phyloP scores from a whole-genome alignment of 257 asterid species.

The Thymus mandschuricus region DNA sequence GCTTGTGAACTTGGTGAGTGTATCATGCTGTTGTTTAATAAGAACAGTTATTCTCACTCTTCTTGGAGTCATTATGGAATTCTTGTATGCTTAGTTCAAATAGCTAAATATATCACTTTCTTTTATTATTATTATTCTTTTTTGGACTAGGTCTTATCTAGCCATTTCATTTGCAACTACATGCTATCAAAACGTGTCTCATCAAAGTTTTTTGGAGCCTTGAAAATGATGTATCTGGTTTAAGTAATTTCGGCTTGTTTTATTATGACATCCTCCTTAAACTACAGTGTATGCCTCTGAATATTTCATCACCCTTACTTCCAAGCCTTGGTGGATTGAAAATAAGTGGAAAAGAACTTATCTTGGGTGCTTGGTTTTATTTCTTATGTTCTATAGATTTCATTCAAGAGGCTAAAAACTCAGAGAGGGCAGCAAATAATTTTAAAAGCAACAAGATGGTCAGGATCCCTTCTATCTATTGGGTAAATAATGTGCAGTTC shows the following conservation, averaged over 20 bases:
- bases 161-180: conserved; percentile 29
- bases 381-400: conserved; percentile 62
- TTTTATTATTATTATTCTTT: not conserved
- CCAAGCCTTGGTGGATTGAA: conserved; percentile 17
- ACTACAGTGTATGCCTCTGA: not conserved
- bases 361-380: conserved; percentile 29
- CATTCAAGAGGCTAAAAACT: conserved; percentile 83
- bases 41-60: not conserved
- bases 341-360: conserved; percentile 26
- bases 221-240: conserved; percentile 11
- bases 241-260: conserved; percentile 8
- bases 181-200: conserved; percentile 20
- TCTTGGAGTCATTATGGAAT: conserved; percentile 8
- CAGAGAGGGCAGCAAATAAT: conserved; percentile 68
- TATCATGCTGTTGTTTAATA: conserved; percentile 8
- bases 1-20: conserved; percentile 87
- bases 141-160: conserved; percentile 5
- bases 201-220: conserved; percentile 13
- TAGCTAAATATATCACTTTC: conserved; percentile 4
- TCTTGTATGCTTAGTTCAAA: conserved; percentile 22
- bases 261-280: not conserved
- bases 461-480: conserved; percentile 69
- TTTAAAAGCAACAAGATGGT: conserved; percentile 62
- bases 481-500: conserved; percentile 54
- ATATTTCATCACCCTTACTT: conserved; percentile 12